phyloP scores from a whole-genome alignment of 805 yeast species.

The Candida quercuum region DNA sequence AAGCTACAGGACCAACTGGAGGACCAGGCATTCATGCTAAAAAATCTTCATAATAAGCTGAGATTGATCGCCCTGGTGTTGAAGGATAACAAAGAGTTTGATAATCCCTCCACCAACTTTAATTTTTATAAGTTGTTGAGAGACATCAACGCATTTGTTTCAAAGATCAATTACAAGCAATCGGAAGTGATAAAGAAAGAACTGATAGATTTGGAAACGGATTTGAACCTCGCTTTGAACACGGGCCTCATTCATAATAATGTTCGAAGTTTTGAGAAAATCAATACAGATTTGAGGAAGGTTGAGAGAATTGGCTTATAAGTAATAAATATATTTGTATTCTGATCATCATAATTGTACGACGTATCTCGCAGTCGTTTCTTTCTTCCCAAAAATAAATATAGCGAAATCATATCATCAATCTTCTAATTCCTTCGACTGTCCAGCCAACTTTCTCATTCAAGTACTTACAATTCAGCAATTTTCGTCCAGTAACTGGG shows the following conservation, averaged over 20 bases:
- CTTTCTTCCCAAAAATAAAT: too few species aligned
- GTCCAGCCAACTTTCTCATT: slow-evolving; percentile 58
- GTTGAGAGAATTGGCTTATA: too few species aligned
- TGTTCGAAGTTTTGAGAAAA: slow-evolving; percentile 4
- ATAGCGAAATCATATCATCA: slow-evolving; percentile 40
- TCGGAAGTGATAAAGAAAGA: slow-evolving; percentile 10
- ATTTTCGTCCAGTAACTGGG: slow-evolving; percentile 71
- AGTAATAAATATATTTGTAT: too few species aligned
- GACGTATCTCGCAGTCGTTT: too few species aligned
- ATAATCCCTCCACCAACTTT: too few species aligned
- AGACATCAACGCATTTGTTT: slow-evolving; percentile 15
- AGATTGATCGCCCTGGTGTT: neutral
- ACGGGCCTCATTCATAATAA: slow-evolving; percentile 16
- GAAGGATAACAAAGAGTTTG: too few species aligned
- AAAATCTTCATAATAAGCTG: slow-evolving; percentile 5
- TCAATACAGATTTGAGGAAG: neutral
- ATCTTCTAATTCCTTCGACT: slow-evolving; percentile 66
- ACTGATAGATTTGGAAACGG: slow-evolving; percentile 18
- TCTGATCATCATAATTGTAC: too few species aligned
- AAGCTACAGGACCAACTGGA: slow-evolving; percentile 7
- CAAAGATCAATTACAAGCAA: slow-evolving; percentile 17
- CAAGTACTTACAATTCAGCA: slow-evolving; percentile 68
- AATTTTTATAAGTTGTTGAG: too few species aligned
- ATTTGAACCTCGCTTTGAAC: slow-evolving; percentile 14
- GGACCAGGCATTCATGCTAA: slow-evolving; percentile 5